phyloP scores from a whole-genome alignment of 176 grass and related monocot genomes.

The Metroxylon sagu region DNA sequence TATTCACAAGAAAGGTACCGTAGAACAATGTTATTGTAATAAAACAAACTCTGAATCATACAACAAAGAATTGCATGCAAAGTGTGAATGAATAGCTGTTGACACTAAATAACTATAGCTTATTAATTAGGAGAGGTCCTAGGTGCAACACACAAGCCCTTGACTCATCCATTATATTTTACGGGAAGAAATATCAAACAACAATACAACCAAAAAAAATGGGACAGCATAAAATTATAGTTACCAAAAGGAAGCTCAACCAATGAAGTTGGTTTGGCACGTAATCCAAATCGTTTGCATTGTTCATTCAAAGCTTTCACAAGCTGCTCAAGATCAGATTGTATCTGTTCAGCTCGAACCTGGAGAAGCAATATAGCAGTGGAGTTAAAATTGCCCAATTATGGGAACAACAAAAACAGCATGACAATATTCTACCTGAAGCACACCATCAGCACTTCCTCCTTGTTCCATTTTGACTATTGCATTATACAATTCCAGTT shows the following conservation, averaged over 20 bases:
- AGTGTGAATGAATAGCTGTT: too few species aligned
- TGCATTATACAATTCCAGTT: constrained; percentile 84
- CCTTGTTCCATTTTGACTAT: constrained; percentile 89
- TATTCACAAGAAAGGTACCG: too few species aligned
- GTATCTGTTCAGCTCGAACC: constrained; percentile 71
- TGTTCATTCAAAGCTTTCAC: constrained; percentile 83
- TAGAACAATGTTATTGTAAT: too few species aligned
- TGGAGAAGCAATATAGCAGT: constrained; percentile 16
- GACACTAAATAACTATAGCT: too few species aligned
- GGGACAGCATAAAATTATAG: too few species aligned
- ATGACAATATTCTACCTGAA: constrained; percentile 40
- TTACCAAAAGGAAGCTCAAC: constrained; percentile 97
- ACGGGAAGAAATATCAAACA: too few species aligned
- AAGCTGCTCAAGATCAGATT: constrained; percentile 74
- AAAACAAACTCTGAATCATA: too few species aligned
- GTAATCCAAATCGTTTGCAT: constrained; percentile 88
- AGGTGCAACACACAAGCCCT: too few species aligned
- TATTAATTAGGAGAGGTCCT: too few species aligned
- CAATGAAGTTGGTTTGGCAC: constrained; percentile 86
- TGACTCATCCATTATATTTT: too few species aligned
- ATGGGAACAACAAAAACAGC: background rate
- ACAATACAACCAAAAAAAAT: too few species aligned
- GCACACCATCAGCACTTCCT: constrained; percentile 50
- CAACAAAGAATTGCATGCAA: too few species aligned
- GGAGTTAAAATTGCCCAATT: constrained; percentile 1